phyloP scores from a whole-genome alignment of 2,329 filamentous ascomycete species.

The Sporothrix curviconia region DNA sequence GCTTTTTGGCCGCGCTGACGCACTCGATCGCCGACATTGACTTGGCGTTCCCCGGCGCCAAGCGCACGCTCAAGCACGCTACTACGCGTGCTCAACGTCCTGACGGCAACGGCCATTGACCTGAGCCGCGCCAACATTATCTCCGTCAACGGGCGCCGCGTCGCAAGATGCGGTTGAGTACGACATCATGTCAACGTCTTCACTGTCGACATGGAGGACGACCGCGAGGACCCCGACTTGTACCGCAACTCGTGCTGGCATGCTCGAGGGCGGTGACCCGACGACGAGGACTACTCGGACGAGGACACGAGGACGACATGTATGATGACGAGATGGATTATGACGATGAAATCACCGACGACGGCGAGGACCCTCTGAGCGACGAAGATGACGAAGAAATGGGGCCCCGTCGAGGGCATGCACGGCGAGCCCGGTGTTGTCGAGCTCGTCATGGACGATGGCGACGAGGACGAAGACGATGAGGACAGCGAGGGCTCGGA shows the following conservation, averaged over 20 bases:
- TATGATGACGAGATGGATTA: slow-evolving; percentile 95
- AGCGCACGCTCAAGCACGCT: slow-evolving; percentile 96
- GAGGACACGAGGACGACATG: slow-evolving; percentile 79
- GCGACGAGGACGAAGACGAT: slow-evolving; percentile 55
- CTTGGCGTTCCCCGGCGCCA: slow-evolving; percentile 86
- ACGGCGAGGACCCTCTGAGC: slow-evolving; percentile 81
- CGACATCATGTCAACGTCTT: slow-evolving; percentile 80
- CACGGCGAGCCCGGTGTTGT: slow-evolving; percentile 57
- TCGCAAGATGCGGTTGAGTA: slow-evolving; percentile 70
- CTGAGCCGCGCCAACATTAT: slow-evolving; percentile 78
- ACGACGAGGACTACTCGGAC: slow-evolving; percentile 65
- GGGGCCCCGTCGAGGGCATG: slow-evolving; percentile 74
- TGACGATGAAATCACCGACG: slow-evolving; percentile 66
- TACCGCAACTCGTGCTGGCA: slow-evolving; percentile 91
- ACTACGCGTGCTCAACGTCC: slow-evolving; percentile 74
- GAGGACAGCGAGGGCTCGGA: slow-evolving; percentile 42
- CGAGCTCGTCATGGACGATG: slow-evolving; percentile 72
- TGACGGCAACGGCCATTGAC: slow-evolving; percentile 81
- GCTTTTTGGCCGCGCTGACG: slow-evolving; percentile 82
- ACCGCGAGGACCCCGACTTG: slow-evolving; percentile 88
- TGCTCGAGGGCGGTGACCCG: slow-evolving; percentile 82
- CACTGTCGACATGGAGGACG: slow-evolving; percentile 78
- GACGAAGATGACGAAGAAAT: slow-evolving; percentile 85
- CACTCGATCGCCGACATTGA: slow-evolving; percentile 92
- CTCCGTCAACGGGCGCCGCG: slow-evolving; percentile 45